Percentiles rank a stretch among this genome's conserved stretches.
These are phyloP conservation scores for Botryotinia calthae DNA, from an alignment of 2,329 filamentous ascomycete genomes.

Conservation along the genomic window DNA sequence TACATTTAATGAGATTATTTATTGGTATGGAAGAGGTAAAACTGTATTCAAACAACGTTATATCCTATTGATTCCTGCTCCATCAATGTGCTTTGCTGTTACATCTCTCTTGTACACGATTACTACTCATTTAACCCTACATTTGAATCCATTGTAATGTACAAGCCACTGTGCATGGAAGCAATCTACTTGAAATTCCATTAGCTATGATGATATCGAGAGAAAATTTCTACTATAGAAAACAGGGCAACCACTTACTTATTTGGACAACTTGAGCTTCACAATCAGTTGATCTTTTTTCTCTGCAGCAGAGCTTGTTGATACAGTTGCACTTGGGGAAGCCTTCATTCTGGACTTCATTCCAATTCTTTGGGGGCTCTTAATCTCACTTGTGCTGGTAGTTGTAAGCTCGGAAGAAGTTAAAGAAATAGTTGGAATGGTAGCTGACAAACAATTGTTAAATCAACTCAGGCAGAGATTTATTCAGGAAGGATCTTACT, in stretches of 20 bases:
- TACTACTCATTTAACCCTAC: accelerated
- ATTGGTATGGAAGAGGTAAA: neutral
- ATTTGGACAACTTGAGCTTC: neutral
- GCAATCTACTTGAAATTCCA: neutral
- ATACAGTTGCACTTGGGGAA: neutral
- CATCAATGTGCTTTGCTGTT: neutral
- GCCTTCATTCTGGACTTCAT: neutral
- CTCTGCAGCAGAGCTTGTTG: neutral
- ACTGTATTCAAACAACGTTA: neutral
- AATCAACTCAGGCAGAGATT: neutral
- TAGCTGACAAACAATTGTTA: neutral
- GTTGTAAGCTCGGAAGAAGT: neutral
- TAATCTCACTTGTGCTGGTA: neutral
- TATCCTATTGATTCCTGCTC: neutral
- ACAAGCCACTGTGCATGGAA: neutral
- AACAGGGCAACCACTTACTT: neutral
- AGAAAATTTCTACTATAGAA: accelerated
- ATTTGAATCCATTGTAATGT: neutral
- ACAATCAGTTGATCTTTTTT: neutral
- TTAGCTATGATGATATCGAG: neutral
- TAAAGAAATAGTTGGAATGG: neutral
- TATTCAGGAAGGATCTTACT: neutral
- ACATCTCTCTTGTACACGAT: neutral
- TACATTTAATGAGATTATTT: neutral
- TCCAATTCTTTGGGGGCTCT: neutral